These are phyloP conservation scores for Camellia oleifera DNA, from an alignment of 179 eudicot species.

Conservation along the genomic window DNA sequence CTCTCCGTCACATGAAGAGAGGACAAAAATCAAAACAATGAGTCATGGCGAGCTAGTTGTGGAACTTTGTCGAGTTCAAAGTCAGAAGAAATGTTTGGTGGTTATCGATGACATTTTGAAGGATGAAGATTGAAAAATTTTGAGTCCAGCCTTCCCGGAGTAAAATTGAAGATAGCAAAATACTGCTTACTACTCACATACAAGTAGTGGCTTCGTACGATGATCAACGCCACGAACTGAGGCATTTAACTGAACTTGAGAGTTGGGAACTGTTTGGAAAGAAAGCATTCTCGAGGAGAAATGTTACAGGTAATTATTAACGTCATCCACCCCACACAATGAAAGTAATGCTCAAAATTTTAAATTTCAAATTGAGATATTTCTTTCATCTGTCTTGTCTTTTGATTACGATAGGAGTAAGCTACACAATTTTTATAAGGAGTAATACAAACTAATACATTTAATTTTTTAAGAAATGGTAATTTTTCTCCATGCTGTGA, in stretches of 20 bases:
- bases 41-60: not conserved
- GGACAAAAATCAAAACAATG: not conserved
- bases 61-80: constrained; percentile 6
- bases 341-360: no score
- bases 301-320: not conserved
- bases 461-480: no score
- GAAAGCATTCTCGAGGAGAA: constrained; percentile 5
- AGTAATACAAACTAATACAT: no score
- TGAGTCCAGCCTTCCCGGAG: not conserved
- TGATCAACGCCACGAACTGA: not conserved
- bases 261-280: constrained; percentile 25
- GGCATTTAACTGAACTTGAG: constrained; percentile 14
- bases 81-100: constrained; percentile 14
- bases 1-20: not conserved
- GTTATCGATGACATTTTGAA: constrained; percentile 31
- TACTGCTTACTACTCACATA: not conserved
- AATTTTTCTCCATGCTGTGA: no score
- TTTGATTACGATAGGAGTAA: no score
- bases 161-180: not conserved
- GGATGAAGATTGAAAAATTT: not conserved
- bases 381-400: no score
- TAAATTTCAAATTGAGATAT: no score
- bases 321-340: no score
- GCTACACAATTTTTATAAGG: no score
- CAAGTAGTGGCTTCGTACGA: not conserved